Base-by-base conservation (phyloP, 345 rosid species). In the Camelina laxa region DNA sequence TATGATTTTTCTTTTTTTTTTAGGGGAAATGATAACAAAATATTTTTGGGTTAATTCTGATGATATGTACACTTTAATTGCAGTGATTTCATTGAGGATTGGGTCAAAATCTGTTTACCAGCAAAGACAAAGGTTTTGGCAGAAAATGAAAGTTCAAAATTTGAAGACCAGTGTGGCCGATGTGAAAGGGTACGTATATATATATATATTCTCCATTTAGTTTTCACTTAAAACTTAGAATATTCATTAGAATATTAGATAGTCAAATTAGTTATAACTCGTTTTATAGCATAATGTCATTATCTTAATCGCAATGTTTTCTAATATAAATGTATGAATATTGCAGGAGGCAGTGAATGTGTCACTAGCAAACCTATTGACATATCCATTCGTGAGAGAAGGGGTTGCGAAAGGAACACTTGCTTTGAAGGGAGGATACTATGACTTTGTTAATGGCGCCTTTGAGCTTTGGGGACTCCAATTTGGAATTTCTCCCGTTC, bases 11-110 rank as follows among this genome's bases (percentile, higher is more conserved):
- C n/a, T 42, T 2, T 1, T 14, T 7, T 7, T 55, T 22, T 5
- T 24, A 14, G 2, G 11, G 19, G 9, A 27, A 27, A 27, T n/a
- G n/a, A n/a, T n/a, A n/a, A n/a, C n/a, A n/a, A n/a, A n/a, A n/a
- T n/a, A n/a, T n/a, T n/a, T n/a, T n/a, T n/a, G n/a, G n/a, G n/a
- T 24, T 54, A 54, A 4, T 4, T 17, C 57, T 57, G 33, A 48
- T 20, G 8, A 36, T 31, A 16, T 65, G 64, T 61, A 20, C 20
- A 9, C 9, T 64, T 41, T 6, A 66, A 65, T 41, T 79, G 57
- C 86, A 90, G 99, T 79, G 96, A 96, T 30, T 96, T 95, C 77
- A 95, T 92, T 38, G 99, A 91, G 63, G 75, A 89, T 11, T 96
- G 98, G 99, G 97, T 96, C 35, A 84, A 82, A 50, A 92, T 96